Percentiles rank a stretch among this genome's conserved stretches.
Conservation (phyloP, 352 stramenopile genomes). For the Pythium aristosporum region DNA sequence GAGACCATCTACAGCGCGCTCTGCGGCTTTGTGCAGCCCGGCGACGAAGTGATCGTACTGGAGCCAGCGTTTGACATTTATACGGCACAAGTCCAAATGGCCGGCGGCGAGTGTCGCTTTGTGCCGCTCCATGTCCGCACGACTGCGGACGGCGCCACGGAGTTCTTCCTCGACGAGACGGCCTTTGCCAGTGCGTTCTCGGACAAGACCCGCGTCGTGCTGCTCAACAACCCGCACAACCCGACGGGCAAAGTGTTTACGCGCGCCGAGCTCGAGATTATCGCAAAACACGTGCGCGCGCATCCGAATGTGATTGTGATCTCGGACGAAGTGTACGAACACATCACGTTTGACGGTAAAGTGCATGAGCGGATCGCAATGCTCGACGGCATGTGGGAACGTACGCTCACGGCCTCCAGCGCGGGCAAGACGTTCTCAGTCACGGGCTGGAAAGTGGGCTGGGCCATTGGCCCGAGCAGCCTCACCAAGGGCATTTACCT, state of each 20-base stretch:
- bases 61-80: constrained; percentile 99
- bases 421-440: constrained; percentile 92
- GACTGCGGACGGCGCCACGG: constrained; percentile 37
- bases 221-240: constrained; percentile 99
- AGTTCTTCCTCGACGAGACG: constrained; percentile 85
- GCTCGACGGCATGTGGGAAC: constrained; percentile 82
- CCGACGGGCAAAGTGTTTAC: constrained; percentile 98
- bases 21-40: constrained; percentile 90
- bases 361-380: constrained; percentile 69
- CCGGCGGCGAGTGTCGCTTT: constrained; percentile 72
- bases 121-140: constrained; percentile 75
- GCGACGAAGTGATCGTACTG: constrained; percentile 96
- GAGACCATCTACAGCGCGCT: constrained; percentile 95
- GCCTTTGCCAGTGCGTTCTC: constrained; percentile 88
- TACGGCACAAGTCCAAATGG: constrained; percentile 85
- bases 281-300: constrained; percentile 85
- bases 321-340: constrained; percentile 98
- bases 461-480: constrained; percentile 83
- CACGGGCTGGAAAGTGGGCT: constrained; percentile 93
- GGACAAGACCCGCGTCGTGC: constrained; percentile 90
- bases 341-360: constrained; percentile 90
- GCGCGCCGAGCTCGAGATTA: constrained; percentile 88
- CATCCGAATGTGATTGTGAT: constrained; percentile 92
- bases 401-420: constrained; percentile 89
- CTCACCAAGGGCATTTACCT: constrained; percentile 75